Evolutionary conservation across 805 yeast species (phyloP), one percentile per base, ranked within the genome.

Genomic region (Zygotorulaspora danielsina): DNA sequence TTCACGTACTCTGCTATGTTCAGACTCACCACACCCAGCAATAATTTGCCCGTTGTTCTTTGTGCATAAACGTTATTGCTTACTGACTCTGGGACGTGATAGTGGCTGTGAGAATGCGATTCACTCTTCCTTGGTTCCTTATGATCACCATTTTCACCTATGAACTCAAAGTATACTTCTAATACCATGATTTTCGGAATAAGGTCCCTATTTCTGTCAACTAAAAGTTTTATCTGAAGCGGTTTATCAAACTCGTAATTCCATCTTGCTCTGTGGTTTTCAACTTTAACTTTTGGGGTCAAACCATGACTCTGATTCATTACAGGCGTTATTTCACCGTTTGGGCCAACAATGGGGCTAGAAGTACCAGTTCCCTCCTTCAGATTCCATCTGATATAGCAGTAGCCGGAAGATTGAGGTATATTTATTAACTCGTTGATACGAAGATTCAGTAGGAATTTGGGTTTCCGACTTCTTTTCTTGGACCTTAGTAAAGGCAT

Each of bases 381-480:
- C 7, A 84, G 65, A 31, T 67, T 69, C 73, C 89, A 73, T 42
- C 79, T 78, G 13, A 87, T 75, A 46, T 61, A 78, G 50, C 90
- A 78, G 25, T 67, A 57, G 0, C 95, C 95, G 2, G 78, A 67
- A 1, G 81, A 70, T 49, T 84, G 88, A 1, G 97, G 97, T 19
- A 90, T 75, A 53, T 89, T 89, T n/a, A 81, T 72, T 33, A 90
- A 66, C 47, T 85, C 94, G 39, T 75, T 73, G 34, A 88, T 71
- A 12, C 71, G 61, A 19, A 86, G 63, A 15, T 69, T 59, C 28
- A 86, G 68, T 35, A 75, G 65, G 60, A 85, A 89, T 61, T 77
- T 78, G 6, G 86, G 84, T 42, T 72, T 69, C 42, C 60, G 67
- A 31, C 61, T 52, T 22, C 58, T 63, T 16, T 50, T 53, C 33